These are phyloP conservation scores for Senna siamea DNA, from an alignment of 306 rosid species.

Conservation along the genomic window DNA sequence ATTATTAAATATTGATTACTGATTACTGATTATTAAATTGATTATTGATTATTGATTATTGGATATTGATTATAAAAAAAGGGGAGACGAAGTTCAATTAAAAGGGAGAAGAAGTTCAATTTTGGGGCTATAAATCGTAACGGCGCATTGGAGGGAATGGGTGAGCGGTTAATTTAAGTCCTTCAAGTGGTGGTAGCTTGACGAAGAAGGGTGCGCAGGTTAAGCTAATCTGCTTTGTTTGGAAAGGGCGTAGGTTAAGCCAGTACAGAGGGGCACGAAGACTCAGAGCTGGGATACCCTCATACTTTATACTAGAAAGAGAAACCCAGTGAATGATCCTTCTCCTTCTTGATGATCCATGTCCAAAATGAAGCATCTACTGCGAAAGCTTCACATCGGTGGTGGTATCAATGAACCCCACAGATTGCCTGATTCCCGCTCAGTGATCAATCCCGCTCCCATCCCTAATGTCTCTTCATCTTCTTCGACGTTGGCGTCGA, in stretches of 20 bases:
- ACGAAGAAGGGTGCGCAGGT: conserved; percentile 65
- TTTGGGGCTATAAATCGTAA: conserved; percentile 9
- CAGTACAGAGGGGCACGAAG: conserved; percentile 27
- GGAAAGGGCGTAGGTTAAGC: conserved; percentile 51
- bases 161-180: conserved; percentile 58
- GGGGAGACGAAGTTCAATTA: background rate
- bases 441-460: conserved; percentile 42
- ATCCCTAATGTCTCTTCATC: conserved; percentile 39
- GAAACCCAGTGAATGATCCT: conserved; percentile 18
- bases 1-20: too few relatives aligned
- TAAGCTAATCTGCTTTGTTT: conserved; percentile 55
- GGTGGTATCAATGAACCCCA: conserved; percentile 73
- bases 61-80: too few relatives aligned
- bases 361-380: conserved; percentile 98
- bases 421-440: conserved; percentile 49
- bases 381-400: conserved; percentile 98
- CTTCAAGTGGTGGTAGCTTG: conserved; percentile 57
- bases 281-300: conserved; percentile 5
- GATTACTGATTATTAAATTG: too few relatives aligned
- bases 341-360: conserved; percentile 63
- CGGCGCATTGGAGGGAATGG: conserved; percentile 63
- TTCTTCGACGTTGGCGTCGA: conserved; percentile 50
- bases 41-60: too few relatives aligned
- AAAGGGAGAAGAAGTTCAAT: background rate
- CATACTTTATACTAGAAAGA: background rate